Evolutionary conservation across 192 early-diverging fungal genomes (phyloP).

Genomic region (Backusella morwellensis): DNA sequence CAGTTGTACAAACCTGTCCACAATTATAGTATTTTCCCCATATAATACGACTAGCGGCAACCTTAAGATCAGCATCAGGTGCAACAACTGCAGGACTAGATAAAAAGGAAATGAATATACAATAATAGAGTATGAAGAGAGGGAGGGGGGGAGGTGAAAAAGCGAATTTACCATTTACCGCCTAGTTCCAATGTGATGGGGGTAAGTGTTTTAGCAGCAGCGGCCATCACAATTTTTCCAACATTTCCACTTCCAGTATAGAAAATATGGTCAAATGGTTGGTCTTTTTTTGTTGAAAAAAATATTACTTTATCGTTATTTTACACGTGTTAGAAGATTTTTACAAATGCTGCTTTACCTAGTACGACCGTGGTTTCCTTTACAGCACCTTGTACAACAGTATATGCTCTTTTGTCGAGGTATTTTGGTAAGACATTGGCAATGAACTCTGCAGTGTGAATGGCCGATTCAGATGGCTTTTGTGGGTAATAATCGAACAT

Average conservation of each 20-base stretch:
- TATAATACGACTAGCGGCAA: constrained; percentile 67
- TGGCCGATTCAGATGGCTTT: constrained; percentile 77
- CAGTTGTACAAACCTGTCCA: constrained; percentile 61
- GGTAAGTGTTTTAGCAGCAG: constrained; percentile 76
- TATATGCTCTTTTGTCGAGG: constrained; percentile 62
- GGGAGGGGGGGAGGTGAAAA: not conserved
- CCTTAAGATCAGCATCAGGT: constrained; percentile 53
- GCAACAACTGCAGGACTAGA: constrained; percentile 53
- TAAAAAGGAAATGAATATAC: not conserved
- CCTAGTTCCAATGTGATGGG: constrained; percentile 88
- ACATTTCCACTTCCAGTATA: constrained; percentile 83
- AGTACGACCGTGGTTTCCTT: constrained; percentile 66
- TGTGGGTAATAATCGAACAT: not conserved
- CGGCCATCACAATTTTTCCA: constrained; percentile 72
- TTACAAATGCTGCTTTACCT: constrained; percentile 16
- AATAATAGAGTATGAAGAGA: not conserved
- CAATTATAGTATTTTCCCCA: constrained; percentile 81
- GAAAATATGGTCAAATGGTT: constrained; percentile 83
- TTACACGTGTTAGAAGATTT: constrained; percentile 50
- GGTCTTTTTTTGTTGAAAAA: constrained; percentile 17
- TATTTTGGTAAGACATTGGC: constrained; percentile 69
- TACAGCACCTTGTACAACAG: constrained; percentile 75
- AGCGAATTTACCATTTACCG: constrained; percentile 61
- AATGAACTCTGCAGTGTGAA: constrained; percentile 61
- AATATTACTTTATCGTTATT: constrained; percentile 38